Evolutionary conservation across 2,329 filamentous ascomycete genomes (phyloP), one percentile per base, ranked within the genome.

Genomic region (Ambrosiella cleistominuta): DNA sequence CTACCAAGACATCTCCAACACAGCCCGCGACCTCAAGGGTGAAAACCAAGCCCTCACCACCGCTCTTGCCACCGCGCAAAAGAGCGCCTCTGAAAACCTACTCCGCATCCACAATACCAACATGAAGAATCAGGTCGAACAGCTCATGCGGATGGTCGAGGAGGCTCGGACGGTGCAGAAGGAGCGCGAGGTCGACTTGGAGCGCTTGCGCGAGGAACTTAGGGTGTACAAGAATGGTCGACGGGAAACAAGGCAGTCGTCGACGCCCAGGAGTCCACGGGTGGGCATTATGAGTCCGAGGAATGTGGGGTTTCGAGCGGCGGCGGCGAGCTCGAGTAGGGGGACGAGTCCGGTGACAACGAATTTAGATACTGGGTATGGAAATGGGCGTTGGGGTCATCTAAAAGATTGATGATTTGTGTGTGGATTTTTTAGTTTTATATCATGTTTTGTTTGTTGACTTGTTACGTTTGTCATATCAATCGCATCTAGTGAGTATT

Each of bases 1-100:
- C 8, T 86, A 85, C 63, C 82, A 84, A 63, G 71, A 76, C 19
- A 75, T 77, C 0, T 79, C 78, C 7, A 72, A 73, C 38, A 66
- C 70, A 1, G 74, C 73, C 1, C 69, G 70, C 12, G 70, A 71
- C 13, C 67, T 80, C 2, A 67, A 69, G 17, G 64, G 68, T 1
- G 74, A 79, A 63, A 77, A 76, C 62, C 66, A 66, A 15, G 68
- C 71, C 7, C 70, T 83, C 1, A 70, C 71, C 56, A 65, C 64
- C 8, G 67, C 70, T 35, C 67, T 74, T 13, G 66, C 68, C 17
- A 68, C 72, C 3, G 69, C 79, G 1, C 63, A 66, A 52, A 68
- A 67, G 45, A 71, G 68, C 57, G 72, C 74, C 1, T 66, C 70
- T 19, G 72, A 72, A 0, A 79, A 75, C 57, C 64, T 77, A 3